phyloP scores from a whole-genome alignment of 2,329 filamentous ascomycete genomes.

The Pezicula rhizophila region DNA sequence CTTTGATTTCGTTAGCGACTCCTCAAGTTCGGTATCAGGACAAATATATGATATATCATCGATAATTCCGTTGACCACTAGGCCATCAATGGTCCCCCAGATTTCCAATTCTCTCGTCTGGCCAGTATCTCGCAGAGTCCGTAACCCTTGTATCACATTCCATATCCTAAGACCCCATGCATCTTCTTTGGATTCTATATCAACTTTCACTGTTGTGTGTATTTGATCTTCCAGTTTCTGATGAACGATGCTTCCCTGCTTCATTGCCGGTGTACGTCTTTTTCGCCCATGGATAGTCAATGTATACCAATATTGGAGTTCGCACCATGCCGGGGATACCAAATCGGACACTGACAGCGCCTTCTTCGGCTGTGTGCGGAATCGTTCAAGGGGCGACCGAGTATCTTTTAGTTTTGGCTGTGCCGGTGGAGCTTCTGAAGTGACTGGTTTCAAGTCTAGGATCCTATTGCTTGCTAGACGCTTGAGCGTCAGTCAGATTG shows the following conservation, averaged over 20 bases:
- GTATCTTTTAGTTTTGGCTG: constrained; percentile 29
- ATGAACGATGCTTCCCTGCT: constrained; percentile 72
- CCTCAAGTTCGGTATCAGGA: constrained; percentile 65
- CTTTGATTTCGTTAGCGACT: constrained; percentile 22
- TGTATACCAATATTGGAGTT: constrained; percentile 87
- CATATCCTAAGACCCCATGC: constrained; percentile 75
- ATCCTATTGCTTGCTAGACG: constrained; percentile 49
- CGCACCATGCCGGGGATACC: constrained; percentile 88
- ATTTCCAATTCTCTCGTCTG: constrained; percentile 73
- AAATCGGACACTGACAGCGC: constrained; percentile 84
- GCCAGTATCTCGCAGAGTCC: constrained; percentile 64
- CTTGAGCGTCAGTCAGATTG: constrained; percentile 57
- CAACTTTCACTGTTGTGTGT: constrained; percentile 68
- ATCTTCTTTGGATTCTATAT: constrained; percentile 72
- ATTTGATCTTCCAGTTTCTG: constrained; percentile 80
- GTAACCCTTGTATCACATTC: constrained; percentile 84
- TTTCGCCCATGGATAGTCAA: constrained; percentile 73
- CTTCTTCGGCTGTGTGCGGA: constrained; percentile 70
- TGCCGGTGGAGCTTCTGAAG: constrained; percentile 1
- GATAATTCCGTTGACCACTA: constrained; percentile 84
- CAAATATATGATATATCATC: constrained; percentile 77
- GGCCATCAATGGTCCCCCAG: constrained; percentile 77
- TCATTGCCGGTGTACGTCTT: constrained; percentile 76
- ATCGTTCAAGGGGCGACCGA: constrained; percentile 66
- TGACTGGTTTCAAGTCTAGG: not conserved